Evolutionary conservation across 805 yeast species (phyloP).

Genomic region (Blastobotrys robertii): DNA sequence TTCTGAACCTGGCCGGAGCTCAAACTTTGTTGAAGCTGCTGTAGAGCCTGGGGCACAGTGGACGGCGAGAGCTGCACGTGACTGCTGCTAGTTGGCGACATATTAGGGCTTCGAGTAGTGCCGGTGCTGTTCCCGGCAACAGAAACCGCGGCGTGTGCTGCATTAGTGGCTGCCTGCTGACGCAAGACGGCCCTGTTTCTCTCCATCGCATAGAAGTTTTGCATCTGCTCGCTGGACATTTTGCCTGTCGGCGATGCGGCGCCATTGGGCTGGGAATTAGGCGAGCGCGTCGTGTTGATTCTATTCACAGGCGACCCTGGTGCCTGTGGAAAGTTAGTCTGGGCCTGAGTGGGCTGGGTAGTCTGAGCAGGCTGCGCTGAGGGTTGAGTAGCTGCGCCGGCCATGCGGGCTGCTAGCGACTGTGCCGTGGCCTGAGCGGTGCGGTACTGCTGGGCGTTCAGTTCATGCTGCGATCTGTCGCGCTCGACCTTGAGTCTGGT

Average conservation of each 20-base stretch:
- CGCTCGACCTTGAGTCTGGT: constrained; percentile 75
- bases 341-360: constrained; percentile 8
- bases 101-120: background rate
- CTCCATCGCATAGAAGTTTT: no score
- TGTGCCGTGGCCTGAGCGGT: constrained; percentile 8
- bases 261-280: no score
- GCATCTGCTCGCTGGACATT: no score
- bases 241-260: no score
- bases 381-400: constrained; percentile 7
- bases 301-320: no score
- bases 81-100: no score
- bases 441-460: constrained; percentile 22
- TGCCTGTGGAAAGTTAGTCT: constrained; percentile 3
- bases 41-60: background rate
- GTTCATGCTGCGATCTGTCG: constrained; percentile 73
- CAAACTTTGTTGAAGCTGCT: constrained; percentile 5
- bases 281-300: no score
- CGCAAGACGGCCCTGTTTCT: background rate
- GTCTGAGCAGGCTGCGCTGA: constrained; percentile 6
- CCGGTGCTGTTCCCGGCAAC: constrained; percentile 2
- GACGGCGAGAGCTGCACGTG: no score
- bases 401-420: background rate
- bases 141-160: constrained; percentile 3
- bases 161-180: constrained; percentile 13
- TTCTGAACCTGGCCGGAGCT: constrained; percentile 7